Evolutionary conservation across 805 yeast species (phyloP), one percentile per base, ranked within the genome.

Genomic region (Lipomyces starkeyi): DNA sequence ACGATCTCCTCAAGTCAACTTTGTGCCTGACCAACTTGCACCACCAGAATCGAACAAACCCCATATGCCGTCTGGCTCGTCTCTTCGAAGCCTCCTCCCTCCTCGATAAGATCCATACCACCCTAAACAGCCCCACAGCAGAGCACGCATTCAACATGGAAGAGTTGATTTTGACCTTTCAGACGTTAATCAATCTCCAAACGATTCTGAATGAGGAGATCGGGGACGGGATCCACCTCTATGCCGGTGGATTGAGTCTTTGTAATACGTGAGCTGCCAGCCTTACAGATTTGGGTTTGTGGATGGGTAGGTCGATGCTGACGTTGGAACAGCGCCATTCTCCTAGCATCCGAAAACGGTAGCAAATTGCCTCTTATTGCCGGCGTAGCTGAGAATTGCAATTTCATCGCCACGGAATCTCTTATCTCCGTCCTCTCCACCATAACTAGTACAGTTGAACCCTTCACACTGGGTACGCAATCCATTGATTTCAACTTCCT

Each of bases 181-280:
- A 37, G n/a, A 37, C 47, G 47, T 37, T 37, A 37, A 37, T 37
- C 47, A 14, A 37, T 13, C 47, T 37, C n/a, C n/a, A 37, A 1
- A 37, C 47, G 47, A 14, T 37, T 37, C 47, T 37, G 47, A 37
- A 37, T 37, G 47, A 37, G 47, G 47, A 37, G 47, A 37, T 37
- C 47, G 47, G 47, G 47, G 47, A 37, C 47, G 47, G 47, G 47
- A 14, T 37, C 47, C n/a, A 37, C 1, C 47, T 37, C 47, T 37
- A 37, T 37, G 47, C 47, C 47, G 47, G 47, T 37, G 47, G 47
- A 37, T 14, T 37, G n/a, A n/a, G 47, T 13, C 47, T 37, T 37
- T 37, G 47, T 37, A 37, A 37, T 37, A 37, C n/a, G 47, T 37
- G 47, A 37, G 47, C 47, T 37, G n/a, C 47, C 47, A 37, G 47